Evolutionary conservation across 768 basidiomycete genomes (phyloP).

Genomic region (Pulveroboletus sp.): DNA sequence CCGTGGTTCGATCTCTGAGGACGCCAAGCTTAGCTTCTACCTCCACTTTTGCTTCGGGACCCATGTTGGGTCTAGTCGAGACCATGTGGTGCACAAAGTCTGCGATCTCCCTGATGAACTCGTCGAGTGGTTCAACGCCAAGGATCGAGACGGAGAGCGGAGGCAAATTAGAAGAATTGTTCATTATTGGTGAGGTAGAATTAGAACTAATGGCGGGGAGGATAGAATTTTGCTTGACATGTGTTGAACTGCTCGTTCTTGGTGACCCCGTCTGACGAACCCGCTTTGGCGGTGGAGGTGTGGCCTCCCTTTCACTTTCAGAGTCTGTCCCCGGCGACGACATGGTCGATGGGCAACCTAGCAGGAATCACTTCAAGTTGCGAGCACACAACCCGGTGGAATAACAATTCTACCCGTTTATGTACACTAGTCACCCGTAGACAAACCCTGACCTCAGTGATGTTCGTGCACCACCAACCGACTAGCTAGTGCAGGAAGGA

Average conservation of each 20-base stretch:
- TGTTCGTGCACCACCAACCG: slow-evolving; percentile 63
- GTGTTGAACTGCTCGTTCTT: slow-evolving; percentile 21
- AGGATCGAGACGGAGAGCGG: slow-evolving; percentile 80
- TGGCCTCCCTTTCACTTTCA: slow-evolving; percentile 24
- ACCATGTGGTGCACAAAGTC: slow-evolving; percentile 84
- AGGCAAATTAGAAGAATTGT: slow-evolving; percentile 39
- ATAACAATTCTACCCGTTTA: too few species aligned
- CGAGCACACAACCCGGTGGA: neutral
- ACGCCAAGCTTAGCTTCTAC: slow-evolving; percentile 91
- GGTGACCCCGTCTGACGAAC: slow-evolving; percentile 34
- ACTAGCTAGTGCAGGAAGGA: slow-evolving; percentile 63
- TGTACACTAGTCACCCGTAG: too few species aligned
- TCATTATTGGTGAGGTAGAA: slow-evolving; percentile 21
- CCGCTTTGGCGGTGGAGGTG: slow-evolving; percentile 38
- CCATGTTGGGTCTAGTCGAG: slow-evolving; percentile 50
- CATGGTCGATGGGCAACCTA: slow-evolving; percentile 19
- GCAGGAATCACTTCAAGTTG: neutral
- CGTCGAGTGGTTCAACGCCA: slow-evolving; percentile 87
- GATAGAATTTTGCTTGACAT: slow-evolving; percentile 19
- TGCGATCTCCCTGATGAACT: slow-evolving; percentile 88
- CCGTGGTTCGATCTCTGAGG: slow-evolving; percentile 54
- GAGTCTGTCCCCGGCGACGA: slow-evolving; percentile 28
- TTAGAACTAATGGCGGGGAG: slow-evolving; percentile 8
- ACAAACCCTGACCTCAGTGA: slow-evolving; percentile 9
- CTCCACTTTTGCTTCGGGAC: slow-evolving; percentile 56